Percentiles rank a stretch among this genome's conserved stretches.
phyloP scores from a whole-genome alignment of 228 moss, liverwort and hornwort genomes.

The Sphagnum magellanicum region DNA sequence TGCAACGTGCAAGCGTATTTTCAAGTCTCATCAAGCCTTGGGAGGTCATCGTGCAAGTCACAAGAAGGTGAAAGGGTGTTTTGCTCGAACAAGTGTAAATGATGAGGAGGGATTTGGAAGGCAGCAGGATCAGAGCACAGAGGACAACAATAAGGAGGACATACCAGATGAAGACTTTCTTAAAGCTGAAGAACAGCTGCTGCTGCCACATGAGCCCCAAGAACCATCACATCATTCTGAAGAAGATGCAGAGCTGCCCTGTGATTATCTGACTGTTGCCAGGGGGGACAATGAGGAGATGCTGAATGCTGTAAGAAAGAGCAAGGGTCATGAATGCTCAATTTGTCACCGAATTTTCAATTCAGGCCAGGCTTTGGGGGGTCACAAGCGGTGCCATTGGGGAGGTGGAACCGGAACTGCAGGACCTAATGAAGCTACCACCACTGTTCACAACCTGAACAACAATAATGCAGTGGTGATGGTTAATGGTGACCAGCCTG shows the following conservation, averaged over 20 bases:
- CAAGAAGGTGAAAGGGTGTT: slow-evolving; percentile 99
- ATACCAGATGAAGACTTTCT: slow-evolving; percentile 56
- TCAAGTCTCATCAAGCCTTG: slow-evolving; percentile 92
- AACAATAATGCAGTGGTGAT: too few species aligned
- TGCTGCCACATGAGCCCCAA: slow-evolving; percentile 37
- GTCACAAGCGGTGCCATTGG: slow-evolving; percentile 97
- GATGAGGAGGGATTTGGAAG: slow-evolving; percentile 23
- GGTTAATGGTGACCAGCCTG: too few species aligned
- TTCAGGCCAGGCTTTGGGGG: slow-evolving; percentile 92
- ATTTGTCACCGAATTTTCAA: slow-evolving; percentile 73
- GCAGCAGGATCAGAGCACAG: slow-evolving; percentile 36
- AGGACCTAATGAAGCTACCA: slow-evolving; percentile 31
- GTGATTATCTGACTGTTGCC: slow-evolving; percentile 31
- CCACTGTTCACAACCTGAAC: slow-evolving; percentile 26
- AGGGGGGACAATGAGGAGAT: slow-evolving; percentile 86
- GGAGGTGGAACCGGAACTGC: slow-evolving; percentile 40
- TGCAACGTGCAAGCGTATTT: slow-evolving; percentile 73
- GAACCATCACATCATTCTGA: slow-evolving; percentile 54
- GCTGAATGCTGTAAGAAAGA: slow-evolving; percentile 45
- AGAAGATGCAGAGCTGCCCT: slow-evolving; percentile 39
- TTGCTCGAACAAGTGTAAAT: slow-evolving; percentile 63
- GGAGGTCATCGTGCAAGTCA: slow-evolving; percentile 94
- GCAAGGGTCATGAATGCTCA: slow-evolving; percentile 71
- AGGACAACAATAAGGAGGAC: slow-evolving; percentile 21
- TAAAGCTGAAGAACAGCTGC: slow-evolving; percentile 60